These are phyloP conservation scores for Casuarina cunninghamiana DNA, from an alignment of 306 rosid genomes.

Conservation along the genomic window DNA sequence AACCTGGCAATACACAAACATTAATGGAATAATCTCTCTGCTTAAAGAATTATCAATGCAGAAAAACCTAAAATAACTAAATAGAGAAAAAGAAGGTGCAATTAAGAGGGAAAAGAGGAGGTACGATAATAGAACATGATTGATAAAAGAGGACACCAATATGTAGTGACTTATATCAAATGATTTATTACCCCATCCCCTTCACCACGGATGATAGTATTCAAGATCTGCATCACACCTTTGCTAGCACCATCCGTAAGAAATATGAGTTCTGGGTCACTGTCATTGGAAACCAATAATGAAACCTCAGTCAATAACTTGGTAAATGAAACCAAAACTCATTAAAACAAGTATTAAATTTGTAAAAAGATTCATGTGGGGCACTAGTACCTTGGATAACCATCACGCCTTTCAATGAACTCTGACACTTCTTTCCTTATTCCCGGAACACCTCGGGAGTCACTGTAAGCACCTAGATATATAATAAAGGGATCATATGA, in stretches of 20 bases:
- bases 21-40: constrained; percentile 6
- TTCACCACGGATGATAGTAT: constrained; percentile 74
- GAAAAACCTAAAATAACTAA: constrained; percentile 3
- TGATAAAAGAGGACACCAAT: not conserved
- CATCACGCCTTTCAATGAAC: constrained; percentile 90
- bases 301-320: constrained; percentile 29
- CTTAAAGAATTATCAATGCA: constrained; percentile 15
- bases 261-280: constrained; percentile 90
- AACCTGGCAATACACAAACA: constrained; percentile 49
- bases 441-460: constrained; percentile 93
- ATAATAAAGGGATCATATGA: constrained; percentile 1
- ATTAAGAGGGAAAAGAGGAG: constrained; percentile 15
- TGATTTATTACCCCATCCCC: constrained; percentile 82
- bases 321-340: constrained; percentile 25
- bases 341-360: not conserved
- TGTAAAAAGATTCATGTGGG: not conserved
- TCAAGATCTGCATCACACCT: constrained; percentile 96
- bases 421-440: constrained; percentile 93
- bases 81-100: not conserved
- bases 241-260: constrained; percentile 99
- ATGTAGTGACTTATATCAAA: not conserved
- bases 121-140: not conserved
- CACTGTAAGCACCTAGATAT: constrained; percentile 90
- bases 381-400: constrained; percentile 80
- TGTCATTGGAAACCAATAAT: constrained; percentile 45